Conservation (phyloP, 345 rosid species). For the Xanthoceras sorbifolium region DNA sequence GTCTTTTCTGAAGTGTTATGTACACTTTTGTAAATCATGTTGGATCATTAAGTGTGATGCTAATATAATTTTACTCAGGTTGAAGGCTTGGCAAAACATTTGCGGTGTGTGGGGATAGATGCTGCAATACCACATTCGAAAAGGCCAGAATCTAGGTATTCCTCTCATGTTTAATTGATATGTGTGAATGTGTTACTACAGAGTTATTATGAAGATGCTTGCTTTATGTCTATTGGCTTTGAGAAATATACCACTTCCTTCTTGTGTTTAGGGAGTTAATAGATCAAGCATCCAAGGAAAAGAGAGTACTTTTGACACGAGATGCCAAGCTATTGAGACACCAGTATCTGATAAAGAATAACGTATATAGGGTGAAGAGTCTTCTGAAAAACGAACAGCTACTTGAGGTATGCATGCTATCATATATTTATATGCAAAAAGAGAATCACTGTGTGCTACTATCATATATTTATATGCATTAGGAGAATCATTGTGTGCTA, state of each 20-base stretch:
- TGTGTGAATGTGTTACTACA: neutral
- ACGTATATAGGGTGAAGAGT: constrained; percentile 75
- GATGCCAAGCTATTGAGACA: constrained; percentile 87
- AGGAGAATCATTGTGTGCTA: constrained; percentile 1
- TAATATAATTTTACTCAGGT: constrained; percentile 47
- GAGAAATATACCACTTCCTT: constrained; percentile 3
- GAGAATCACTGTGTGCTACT: neutral
- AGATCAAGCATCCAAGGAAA: constrained; percentile 74
- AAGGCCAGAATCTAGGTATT: constrained; percentile 79
- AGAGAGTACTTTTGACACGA: constrained; percentile 81
- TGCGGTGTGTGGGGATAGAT: constrained; percentile 90
- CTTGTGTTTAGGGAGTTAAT: constrained; percentile 63
- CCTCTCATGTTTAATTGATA: neutral
- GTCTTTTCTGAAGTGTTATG: neutral
- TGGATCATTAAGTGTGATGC: constrained; percentile 6
- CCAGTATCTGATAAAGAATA: constrained; percentile 71
- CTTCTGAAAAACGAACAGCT: constrained; percentile 90
- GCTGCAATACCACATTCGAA: constrained; percentile 73
- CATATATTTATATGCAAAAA: constrained; percentile 2
- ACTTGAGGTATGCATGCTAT: constrained; percentile 63
- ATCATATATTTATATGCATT: neutral
- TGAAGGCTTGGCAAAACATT: constrained; percentile 96
- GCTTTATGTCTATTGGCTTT: neutral
- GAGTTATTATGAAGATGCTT: neutral
- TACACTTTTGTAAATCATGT: neutral